Evolutionary conservation across 441 rosid genomes (phyloP).

Genomic region (Populus trichocarpa): DNA sequence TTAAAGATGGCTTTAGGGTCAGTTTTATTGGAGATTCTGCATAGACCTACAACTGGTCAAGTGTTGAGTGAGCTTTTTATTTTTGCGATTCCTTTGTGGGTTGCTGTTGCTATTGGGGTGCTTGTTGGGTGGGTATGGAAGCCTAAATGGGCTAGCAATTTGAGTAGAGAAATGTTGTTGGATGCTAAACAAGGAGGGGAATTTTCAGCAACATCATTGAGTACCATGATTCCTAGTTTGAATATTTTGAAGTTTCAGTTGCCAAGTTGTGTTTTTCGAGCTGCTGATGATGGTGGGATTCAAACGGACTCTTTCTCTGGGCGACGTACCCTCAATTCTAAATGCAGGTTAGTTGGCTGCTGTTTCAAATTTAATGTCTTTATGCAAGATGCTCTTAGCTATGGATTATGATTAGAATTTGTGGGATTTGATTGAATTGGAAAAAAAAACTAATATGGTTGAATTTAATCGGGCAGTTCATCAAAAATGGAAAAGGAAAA

Average conservation of each 20-base stretch:
- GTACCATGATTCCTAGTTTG: conserved; percentile 31
- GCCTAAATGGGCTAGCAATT: conserved; percentile 76
- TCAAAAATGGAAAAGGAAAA: no score
- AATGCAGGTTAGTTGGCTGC: conserved; percentile 41
- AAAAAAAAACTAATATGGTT: no score
- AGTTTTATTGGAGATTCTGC: conserved; percentile 40
- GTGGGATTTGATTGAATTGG: not conserved
- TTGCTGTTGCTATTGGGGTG: conserved; percentile 66
- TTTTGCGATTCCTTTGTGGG: conserved; percentile 62
- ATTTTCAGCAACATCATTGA: not conserved
- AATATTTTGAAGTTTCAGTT: conserved; percentile 46
- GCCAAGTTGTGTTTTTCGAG: conserved; percentile 39
- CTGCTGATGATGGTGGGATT: conserved; percentile 29
- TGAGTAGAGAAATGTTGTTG: conserved; percentile 31
- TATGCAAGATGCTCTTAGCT: not conserved
- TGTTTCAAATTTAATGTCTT: not conserved
- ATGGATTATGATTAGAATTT: not conserved
- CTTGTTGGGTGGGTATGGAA: conserved; percentile 92
- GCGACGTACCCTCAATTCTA: conserved; percentile 21
- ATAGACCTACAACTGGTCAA: conserved; percentile 38
- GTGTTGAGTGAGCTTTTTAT: conserved; percentile 43
- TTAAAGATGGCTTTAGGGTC: conserved; percentile 43
- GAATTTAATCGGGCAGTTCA: no score
- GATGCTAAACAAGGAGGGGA: not conserved
- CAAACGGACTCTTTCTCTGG: conserved; percentile 19